phyloP scores from a whole-genome alignment of 192 early-diverging fungal species.

The Funneliformis mosseae region DNA sequence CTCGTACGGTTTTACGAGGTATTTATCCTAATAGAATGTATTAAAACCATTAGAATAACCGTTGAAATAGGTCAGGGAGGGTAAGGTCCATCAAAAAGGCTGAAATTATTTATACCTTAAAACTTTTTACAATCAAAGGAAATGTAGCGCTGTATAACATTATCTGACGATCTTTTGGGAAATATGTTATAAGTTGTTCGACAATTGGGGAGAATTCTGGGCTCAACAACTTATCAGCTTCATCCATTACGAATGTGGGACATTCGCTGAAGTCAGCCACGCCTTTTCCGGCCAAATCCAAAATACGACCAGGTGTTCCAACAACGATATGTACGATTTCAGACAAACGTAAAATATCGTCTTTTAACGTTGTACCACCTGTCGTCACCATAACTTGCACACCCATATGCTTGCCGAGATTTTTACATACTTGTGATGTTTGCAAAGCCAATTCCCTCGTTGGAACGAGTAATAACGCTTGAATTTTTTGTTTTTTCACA shows the following conservation, averaged over 20 bases:
- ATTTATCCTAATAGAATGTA: constrained; percentile 68
- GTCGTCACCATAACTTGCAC: constrained; percentile 99
- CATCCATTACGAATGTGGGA: constrained; percentile 96
- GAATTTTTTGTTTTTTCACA: constrained; percentile 81
- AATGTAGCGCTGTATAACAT: constrained; percentile 97
- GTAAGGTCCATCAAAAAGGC: background rate
- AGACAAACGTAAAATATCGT: constrained; percentile 94
- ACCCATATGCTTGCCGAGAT: constrained; percentile 92
- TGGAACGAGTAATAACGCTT: constrained; percentile 92
- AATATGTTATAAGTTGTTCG: constrained; percentile 92
- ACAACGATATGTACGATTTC: constrained; percentile 97
- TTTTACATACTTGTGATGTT: constrained; percentile 99
- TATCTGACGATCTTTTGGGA: constrained; percentile 89
- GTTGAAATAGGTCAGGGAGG: background rate
- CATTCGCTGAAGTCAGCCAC: constrained; percentile 91
- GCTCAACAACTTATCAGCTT: constrained; percentile 97
- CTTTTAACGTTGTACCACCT: constrained; percentile 96
- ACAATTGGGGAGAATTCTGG: constrained; percentile 99
- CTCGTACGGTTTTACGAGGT: constrained; percentile 93
- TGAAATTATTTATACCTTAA: constrained; percentile 61
- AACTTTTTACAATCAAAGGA: constrained; percentile 95
- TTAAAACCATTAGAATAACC: background rate
- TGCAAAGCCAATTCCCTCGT: constrained; percentile 98
- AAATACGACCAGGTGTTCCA: constrained; percentile 94
- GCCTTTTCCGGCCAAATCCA: constrained; percentile 95